Conservation (phyloP, 2,329 filamentous ascomycete species). For the Colletotrichum coccodes region DNA sequence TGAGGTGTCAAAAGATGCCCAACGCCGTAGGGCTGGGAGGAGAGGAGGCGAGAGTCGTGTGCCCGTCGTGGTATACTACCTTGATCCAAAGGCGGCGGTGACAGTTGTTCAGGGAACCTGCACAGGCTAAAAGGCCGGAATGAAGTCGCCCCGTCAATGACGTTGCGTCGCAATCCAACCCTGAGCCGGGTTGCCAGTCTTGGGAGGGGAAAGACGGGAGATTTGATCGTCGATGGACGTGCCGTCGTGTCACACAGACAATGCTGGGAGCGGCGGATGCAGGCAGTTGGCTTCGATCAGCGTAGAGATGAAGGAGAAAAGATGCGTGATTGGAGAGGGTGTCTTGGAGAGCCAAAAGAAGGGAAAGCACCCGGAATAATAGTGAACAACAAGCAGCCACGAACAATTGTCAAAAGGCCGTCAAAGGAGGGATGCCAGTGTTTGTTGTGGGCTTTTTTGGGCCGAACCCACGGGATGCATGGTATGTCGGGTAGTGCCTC, state of each 20-base stretch:
- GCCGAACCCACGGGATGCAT: constrained; percentile 20
- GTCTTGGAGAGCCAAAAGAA: background rate
- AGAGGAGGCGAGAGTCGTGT: constrained; percentile 7
- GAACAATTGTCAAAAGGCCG: background rate
- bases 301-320: background rate
- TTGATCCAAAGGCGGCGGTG: background rate
- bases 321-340: background rate
- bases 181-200: background rate
- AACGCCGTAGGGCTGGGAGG: constrained; percentile 10
- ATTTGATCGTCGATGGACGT: constrained; percentile 25
- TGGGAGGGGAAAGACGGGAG: background rate
- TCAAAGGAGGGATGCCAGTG: constrained; percentile 6
- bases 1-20: constrained; percentile 15
- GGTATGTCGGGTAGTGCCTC: constrained; percentile 23
- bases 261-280: constrained; percentile 7
- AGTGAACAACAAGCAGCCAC: background rate
- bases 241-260: constrained; percentile 20
- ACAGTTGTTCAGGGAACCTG: constrained; percentile 15
- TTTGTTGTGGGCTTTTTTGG: constrained; percentile 16
- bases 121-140: constrained; percentile 27
- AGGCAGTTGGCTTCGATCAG: background rate
- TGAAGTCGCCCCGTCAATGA: constrained; percentile 33
- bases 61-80: background rate
- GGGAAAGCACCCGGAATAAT: background rate
- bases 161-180: constrained; percentile 19